Base-by-base conservation (phyloP, 768 basidiomycete species). In the Exidia glandulosa region DNA sequence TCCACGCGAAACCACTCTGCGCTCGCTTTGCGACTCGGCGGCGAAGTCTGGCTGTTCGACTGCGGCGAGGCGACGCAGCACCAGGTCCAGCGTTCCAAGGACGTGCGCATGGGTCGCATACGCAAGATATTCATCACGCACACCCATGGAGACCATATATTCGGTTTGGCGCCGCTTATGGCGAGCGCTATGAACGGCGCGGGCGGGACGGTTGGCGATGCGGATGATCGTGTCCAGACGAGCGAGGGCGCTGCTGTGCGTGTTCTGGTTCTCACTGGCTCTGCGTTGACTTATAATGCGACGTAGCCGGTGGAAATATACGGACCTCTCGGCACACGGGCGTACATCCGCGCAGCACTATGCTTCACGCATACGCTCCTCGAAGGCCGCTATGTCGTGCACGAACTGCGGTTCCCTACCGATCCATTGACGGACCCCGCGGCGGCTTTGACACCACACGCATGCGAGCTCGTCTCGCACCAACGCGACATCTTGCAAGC, bases 41-140 rank as follows among this genome's bases (percentile, higher is more conserved):
- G 82, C 19, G 83, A 87, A 74, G 82, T 88, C 59, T 91, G 89
- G 89, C 69, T 91, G 6, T 90, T 91, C 65, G 89, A 91, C 67
- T 91, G 89, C 69, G 89, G 89, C 25, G 89, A 91, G 71, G 88
- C 83, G 14, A 90, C 89, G 2, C 89, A 90, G 65, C 81, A 86
- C 66, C 88, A 84, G 65, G 65, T 91, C 3, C 87, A 90, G 54
- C 70, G 58, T 31, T 55, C 48, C 32, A 82, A 79, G 68, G 87
- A 86, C 62, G 77, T 93, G n/a, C 87, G 83, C 70, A 86, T 90
- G 84, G 85, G 88, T 32, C 85, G 71, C 67, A 85, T 93, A 55
- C 78, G 81, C 61, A 91, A 90, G 70, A 81, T 94, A 30, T 92
- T 93, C 69, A 83, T 94, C 61, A 93, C 92, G 1, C 92, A 94